phyloP scores from a whole-genome alignment of 805 yeast species.

The Zygoascus tannicola region DNA sequence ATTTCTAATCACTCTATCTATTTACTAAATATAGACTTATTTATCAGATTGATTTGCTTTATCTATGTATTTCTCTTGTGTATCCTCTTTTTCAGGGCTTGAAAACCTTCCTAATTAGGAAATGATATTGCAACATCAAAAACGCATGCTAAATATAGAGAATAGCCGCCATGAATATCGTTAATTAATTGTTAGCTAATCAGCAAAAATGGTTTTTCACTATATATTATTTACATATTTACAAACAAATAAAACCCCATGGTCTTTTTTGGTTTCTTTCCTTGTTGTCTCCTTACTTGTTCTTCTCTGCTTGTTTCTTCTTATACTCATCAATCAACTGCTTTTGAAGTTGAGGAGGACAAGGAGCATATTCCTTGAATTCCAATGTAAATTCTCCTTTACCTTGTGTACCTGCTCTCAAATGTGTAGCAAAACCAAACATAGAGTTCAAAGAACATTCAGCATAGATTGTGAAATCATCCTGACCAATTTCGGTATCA shows the following conservation, averaged over 20 bases:
- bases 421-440: constrained; percentile 92
- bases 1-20: too few relatives aligned
- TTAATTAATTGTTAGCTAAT: too few relatives aligned
- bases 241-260: background rate
- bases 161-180: too few relatives aligned
- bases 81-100: too few relatives aligned
- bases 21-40: too few relatives aligned
- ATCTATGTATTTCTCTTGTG: too few relatives aligned
- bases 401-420: constrained; percentile 97
- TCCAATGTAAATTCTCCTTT: constrained; percentile 97
- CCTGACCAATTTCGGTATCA: constrained; percentile 90
- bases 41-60: too few relatives aligned
- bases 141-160: too few relatives aligned
- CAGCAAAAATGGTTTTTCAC: background rate
- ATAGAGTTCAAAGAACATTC: constrained; percentile 94
- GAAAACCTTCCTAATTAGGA: too few relatives aligned
- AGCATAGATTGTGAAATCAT: constrained; percentile 86
- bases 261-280: background rate
- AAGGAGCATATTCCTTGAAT: constrained; percentile 85
- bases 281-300: background rate
- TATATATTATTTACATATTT: constrained; percentile 2
- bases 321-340: constrained; percentile 79
- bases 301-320: constrained; percentile 37
- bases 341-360: constrained; percentile 81
- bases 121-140: too few relatives aligned